Evolutionary conservation across 108 stramenopile genomes (phyloP), one percentile per base, ranked within the genome.

Genomic region (Cyclotella cryptica): DNA sequence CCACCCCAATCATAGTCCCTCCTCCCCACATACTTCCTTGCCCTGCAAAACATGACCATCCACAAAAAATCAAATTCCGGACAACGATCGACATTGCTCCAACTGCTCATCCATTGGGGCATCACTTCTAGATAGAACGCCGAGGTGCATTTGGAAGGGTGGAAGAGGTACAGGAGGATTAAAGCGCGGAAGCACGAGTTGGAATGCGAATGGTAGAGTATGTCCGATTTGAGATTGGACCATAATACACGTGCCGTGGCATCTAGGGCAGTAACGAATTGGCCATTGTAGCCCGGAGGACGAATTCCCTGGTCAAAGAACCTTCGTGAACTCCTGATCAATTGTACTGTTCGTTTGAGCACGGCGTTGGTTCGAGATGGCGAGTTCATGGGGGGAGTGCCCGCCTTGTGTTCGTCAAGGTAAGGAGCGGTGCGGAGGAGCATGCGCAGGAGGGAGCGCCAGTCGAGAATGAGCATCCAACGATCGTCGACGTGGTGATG

Each of bases 61-160:
- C 93, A 97, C 44, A 93, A 72, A 79, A 84, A 92, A 59, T 97
- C 96, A 62, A 78, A 90, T 54, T 95, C 96, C 0, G 92, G 93
- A 82, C 93, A 95, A 18, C 91, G 90, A 85, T 94, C 92, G 35
- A 94, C 84, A 35, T 86, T 92, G 22, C 88, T 85, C 93, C 93
- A 93, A 68, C 88, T 61, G n/a, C 92, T 83, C 74, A 85, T 74
- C 90, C 94, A 92, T 11, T 68, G 24, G 15, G 93, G 93, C 77
- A 96, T 49, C 10, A 93, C 77, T 76, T 86, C 70, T 14, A 58
- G 10, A 70, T 97, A 94, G 76, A 83, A 95, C 28, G 65, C 54
- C 0, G 83, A 59, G 0, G 90, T 77, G 69, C 92, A 91, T 35
- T 89, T 79, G 24, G 90, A 88, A 6, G 96, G 96, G 41, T 92